Conservation (phyloP, 2,329 filamentous ascomycete species). For the Fusarium cicatricum region DNA sequence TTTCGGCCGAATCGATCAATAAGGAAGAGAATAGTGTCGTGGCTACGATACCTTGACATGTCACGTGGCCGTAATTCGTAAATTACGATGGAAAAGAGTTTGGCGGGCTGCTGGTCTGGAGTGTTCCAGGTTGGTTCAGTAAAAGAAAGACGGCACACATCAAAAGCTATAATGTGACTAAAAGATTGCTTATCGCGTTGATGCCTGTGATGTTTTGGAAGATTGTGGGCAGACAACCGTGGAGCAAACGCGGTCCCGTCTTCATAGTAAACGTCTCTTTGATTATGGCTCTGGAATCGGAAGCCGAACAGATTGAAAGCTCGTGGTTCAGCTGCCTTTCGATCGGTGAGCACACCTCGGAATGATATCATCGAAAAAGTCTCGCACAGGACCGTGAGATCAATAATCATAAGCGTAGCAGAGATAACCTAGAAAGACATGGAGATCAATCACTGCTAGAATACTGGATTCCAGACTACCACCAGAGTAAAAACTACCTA, state of each 20-base stretch:
- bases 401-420: constrained; percentile 39
- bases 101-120: constrained; percentile 60
- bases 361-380: constrained; percentile 44
- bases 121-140: no score
- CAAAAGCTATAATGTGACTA: constrained; percentile 70
- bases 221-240: constrained; percentile 57
- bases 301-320: background rate
- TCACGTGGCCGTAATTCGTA: no score
- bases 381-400: constrained; percentile 44
- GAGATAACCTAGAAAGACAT: constrained; percentile 41
- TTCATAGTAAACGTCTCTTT: constrained; percentile 12
- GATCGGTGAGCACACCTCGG: constrained; percentile 12
- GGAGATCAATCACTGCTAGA: constrained; percentile 52
- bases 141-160: no score
- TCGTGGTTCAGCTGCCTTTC: constrained; percentile 26
- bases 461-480: background rate
- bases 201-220: constrained; percentile 55
- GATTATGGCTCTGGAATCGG: constrained; percentile 2
- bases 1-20: constrained; percentile 27
- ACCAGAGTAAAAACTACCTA: background rate
- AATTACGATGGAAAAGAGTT: constrained; percentile 69
- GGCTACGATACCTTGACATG: constrained; percentile 57
- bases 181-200: constrained; percentile 72
- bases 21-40: constrained; percentile 20
- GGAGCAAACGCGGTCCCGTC: constrained; percentile 63